Percentiles rank a stretch among this genome's conserved stretches.
Conservation (phyloP, 2,329 filamentous ascomycete species). For the Trichoderma sp. region DNA sequence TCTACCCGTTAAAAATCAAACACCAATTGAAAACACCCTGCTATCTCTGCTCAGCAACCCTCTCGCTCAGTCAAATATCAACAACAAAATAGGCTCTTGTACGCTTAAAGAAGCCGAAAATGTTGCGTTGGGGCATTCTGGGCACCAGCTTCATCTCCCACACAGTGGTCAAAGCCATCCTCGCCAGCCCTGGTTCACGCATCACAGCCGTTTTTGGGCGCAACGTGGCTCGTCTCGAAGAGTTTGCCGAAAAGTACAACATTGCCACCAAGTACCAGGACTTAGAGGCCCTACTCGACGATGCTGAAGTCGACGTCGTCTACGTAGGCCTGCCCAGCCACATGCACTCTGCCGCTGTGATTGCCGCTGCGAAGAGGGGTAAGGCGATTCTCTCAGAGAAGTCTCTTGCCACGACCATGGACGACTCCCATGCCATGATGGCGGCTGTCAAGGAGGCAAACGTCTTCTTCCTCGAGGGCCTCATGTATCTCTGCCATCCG, state of each 20-base stretch:
- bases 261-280: conserved; percentile 32
- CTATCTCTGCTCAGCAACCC: background rate
- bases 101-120: background rate
- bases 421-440: conserved; percentile 35
- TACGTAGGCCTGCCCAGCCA: conserved; percentile 38
- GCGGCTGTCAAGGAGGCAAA: conserved; percentile 32
- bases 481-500: conserved; percentile 38
- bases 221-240: conserved; percentile 33
- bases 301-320: conserved; percentile 35
- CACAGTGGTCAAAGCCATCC: conserved; percentile 35
- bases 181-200: conserved; percentile 32
- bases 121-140: conserved; percentile 38
- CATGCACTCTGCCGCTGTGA: conserved; percentile 35
- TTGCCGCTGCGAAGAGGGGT: conserved; percentile 34
- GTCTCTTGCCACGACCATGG: conserved; percentile 37
- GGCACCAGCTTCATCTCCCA: conserved; percentile 40
- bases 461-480: conserved; percentile 38
- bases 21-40: background rate
- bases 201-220: conserved; percentile 38
- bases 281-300: conserved; percentile 34
- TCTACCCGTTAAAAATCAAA: background rate
- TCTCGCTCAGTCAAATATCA: background rate
- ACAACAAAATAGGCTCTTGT: background rate
- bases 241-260: conserved; percentile 36
- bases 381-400: conserved; percentile 38